These are phyloP conservation scores for Piper betle DNA, from an alignment of 164 flowering plant species.

Conservation along the genomic window DNA sequence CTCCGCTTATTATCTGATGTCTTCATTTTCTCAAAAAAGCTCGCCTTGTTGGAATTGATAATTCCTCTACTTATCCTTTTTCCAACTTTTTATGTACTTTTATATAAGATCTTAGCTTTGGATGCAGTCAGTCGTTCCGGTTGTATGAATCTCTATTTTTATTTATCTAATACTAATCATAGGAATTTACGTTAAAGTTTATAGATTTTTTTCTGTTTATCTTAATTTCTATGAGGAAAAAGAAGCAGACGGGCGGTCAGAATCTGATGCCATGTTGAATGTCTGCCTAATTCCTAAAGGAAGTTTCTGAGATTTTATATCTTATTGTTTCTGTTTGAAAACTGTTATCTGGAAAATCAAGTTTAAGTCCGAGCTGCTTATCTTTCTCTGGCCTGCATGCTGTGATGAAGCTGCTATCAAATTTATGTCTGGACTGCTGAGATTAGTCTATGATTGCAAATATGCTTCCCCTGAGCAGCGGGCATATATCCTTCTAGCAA, in stretches of 20 bases:
- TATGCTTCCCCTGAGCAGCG: constrained; percentile 9
- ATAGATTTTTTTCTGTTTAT: neutral
- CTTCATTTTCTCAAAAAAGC: neutral
- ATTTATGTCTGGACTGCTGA: constrained; percentile 13
- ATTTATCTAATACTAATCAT: too few relatives aligned
- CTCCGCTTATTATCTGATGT: constrained; percentile 61
- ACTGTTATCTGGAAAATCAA: neutral
- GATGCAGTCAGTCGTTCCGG: too few relatives aligned
- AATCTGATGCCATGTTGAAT: constrained; percentile 75
- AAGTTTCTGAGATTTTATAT: constrained; percentile 31
- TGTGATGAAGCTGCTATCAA: constrained; percentile 31
- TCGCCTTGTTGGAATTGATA: too few relatives aligned
- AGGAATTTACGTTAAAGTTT: too few relatives aligned
- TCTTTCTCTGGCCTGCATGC: constrained; percentile 11
- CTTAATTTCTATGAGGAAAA: constrained; percentile 39
- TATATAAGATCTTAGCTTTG: too few relatives aligned
- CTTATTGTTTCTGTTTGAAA: neutral
- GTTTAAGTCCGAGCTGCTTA: neutral
- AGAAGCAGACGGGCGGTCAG: constrained; percentile 94
- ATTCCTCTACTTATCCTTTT: neutral
- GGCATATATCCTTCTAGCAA: too few relatives aligned
- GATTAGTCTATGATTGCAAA: constrained; percentile 13
- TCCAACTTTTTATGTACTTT: neutral
- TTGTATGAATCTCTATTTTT: too few relatives aligned
- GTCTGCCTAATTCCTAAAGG: constrained; percentile 42